Evolutionary conservation across 208 protist species (phyloP), one percentile per base, ranked within the genome.

Genomic region (Trypanosoma melophagium): DNA sequence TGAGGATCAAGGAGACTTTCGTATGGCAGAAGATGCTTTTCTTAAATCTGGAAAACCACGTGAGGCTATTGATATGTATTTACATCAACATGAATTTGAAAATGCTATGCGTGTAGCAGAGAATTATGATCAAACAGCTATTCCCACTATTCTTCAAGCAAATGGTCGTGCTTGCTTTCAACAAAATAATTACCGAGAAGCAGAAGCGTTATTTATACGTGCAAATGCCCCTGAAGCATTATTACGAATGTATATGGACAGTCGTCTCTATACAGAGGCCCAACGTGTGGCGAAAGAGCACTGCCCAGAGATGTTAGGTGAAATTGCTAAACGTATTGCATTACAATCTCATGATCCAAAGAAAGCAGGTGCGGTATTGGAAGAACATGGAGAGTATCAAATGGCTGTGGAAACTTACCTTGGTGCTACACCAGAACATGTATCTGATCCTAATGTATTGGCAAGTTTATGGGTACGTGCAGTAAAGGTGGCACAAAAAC

Each of bases 41-140:
- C 69, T 99, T 57, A 95, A 94, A 63, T 97, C 97, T 16, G 90
- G 93, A 59, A 98, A 98, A 81, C 97, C 97, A 31, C 94, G 92
- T 24, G 94, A 99, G 85, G 94, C 95, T 58, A 96, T 98, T 55
- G 92, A 97, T 71, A 98, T 98, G 97, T 98, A 98, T 79, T 74
- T 97, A 8, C 96, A 99, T 70, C 92, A 96, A 72, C 96, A 98
- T 65, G 96, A 99, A 73, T 99, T 98, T 93, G 72, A 71, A 12
- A 90, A 77, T 59, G 98, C 98, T n/a, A 97, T 97, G 93, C 93
- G 95, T 38, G 97, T 99, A 10, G 97, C 97, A 10, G 95, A 98
- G 75, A 80, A 67, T 25, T 83, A 98, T 75, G 97, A 98, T 71
- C 93, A 86, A 22, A 81, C 77, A 16, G 76, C 88, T 21, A 81